A percentile compares a stretch with the other conserved stretches of the same genome.
phyloP scores from a whole-genome alignment of 495 filamentous ascomycete genomes.

The Hypoxylon fuscum region DNA sequence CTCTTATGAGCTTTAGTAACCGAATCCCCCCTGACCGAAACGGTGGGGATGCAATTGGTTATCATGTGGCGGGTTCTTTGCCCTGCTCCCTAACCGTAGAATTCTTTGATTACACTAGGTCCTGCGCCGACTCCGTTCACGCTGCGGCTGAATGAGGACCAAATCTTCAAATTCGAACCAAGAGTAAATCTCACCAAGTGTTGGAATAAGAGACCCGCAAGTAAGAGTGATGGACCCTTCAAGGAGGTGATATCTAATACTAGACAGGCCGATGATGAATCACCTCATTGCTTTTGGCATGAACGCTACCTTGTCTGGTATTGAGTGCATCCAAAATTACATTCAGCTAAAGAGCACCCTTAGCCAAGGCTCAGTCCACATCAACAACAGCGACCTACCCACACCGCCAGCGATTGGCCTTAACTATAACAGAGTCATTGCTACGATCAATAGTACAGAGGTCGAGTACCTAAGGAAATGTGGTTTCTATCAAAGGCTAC shows the following conservation, averaged over 20 bases:
- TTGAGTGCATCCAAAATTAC: constrained; percentile 7
- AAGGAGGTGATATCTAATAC: not conserved
- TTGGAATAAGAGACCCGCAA: constrained; percentile 5
- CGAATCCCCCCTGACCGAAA: not conserved
- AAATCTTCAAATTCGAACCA: constrained; percentile 1
- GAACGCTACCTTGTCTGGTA: not conserved
- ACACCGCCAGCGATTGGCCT: not conserved
- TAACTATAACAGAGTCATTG: constrained; percentile 1
- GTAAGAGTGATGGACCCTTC: not conserved
- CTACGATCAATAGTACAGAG: constrained; percentile 1
- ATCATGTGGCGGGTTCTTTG: not conserved
- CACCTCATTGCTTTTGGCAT: not conserved
- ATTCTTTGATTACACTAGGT: not conserved
- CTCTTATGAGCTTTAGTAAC: not conserved
- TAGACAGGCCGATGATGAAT: constrained; percentile 1
- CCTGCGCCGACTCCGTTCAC: not conserved
- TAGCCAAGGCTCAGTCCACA: constrained; percentile 4
- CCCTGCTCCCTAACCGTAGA: constrained; percentile 1
- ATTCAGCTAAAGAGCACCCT: constrained; percentile 1
- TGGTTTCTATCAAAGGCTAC: constrained; percentile 5
- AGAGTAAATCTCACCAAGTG: constrained; percentile 4
- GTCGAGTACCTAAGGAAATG: constrained; percentile 12
- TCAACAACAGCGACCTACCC: not conserved
- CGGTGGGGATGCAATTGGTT: constrained; percentile 3
- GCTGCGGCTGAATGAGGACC: not conserved